phyloP scores from a whole-genome alignment of 2,329 filamentous ascomycete genomes.

The Xylogone sp. region DNA sequence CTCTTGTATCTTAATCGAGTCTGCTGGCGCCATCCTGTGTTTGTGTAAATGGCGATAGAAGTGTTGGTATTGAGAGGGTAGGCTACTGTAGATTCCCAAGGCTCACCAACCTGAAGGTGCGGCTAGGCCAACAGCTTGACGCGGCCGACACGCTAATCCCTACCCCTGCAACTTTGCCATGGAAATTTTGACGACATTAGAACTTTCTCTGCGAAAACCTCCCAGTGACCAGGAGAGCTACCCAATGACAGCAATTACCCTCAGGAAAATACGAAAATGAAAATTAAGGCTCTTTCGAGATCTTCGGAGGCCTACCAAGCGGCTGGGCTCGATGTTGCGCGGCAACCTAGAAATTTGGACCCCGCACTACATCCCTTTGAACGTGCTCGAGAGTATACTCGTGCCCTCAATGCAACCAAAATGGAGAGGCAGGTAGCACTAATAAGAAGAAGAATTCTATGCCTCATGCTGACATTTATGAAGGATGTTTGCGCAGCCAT shows the following conservation, averaged over 20 bases:
- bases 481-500: slow-evolving; percentile 86
- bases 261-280: slow-evolving; percentile 30
- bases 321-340: slow-evolving; percentile 61
- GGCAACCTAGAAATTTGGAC: slow-evolving; percentile 70
- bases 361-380: slow-evolving; percentile 85
- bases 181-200: slow-evolving; percentile 13
- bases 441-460: too few relatives aligned
- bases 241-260: background rate
- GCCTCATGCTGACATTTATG: too few relatives aligned
- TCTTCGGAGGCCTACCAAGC: slow-evolving; percentile 62
- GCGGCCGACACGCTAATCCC: slow-evolving; percentile 14
- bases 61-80: slow-evolving; percentile 8
- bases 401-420: slow-evolving; percentile 81
- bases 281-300: slow-evolving; percentile 65
- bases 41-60: slow-evolving; percentile 13
- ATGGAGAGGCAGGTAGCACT: too few relatives aligned
- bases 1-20: slow-evolving; percentile 72
- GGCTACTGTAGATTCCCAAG: slow-evolving; percentile 8
- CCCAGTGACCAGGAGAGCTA: background rate
- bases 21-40: slow-evolving; percentile 51
- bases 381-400: slow-evolving; percentile 79
- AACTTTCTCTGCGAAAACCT: slow-evolving; percentile 7
- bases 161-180: slow-evolving; percentile 16
- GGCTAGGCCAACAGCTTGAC: slow-evolving; percentile 12
- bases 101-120: slow-evolving; percentile 8